Base-by-base conservation (phyloP, 2,329 filamentous ascomycete genomes). In the Aspergillaceae sp. region DNA sequence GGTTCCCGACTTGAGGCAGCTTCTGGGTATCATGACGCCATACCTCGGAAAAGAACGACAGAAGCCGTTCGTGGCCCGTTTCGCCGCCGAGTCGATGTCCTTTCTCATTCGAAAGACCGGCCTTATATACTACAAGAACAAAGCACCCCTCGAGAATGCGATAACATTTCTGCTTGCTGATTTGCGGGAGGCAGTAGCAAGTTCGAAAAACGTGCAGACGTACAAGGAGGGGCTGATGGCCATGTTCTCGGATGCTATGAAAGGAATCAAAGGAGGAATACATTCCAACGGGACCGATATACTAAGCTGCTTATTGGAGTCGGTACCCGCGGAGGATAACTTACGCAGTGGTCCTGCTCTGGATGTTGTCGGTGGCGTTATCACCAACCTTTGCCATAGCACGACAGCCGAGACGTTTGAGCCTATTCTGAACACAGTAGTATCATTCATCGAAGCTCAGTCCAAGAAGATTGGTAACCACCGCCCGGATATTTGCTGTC, bases 41-140 rank as follows among this genome's bases (percentile, higher is more conserved):
- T 76, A 97, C 44, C 78, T 98, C 29, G 92, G 91, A 52, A 90
- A 86, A 65, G 76, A 83, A 47, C 80, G 80, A 47, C 87, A 91
- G 53, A 92, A 91, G 53, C 79, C 83, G 10, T 90, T 95, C 65
- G 87, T 96, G 54, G 84, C 87, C 27, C 82, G 90, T 45, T 98
- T 97, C 66, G 87, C 91, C 8, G 92, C 92, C 28, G 92, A 98
- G 69, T 87, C 92, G 2, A 78, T 98, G 71, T 95, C 90, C 55
- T 98, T 97, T 60, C 74, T 98, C 19, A 77, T 98, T 19, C 85
- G 88, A 60, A 97, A 96, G 69, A 86, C 90, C 5, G 90, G 86
- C 2, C 78, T 84, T 10, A 78, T 82, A 2, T 87, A 87, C 46
- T 80, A 87, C 52, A 82, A 87, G 54, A 85, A 91, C 53, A 68